Percentiles rank a stretch among this genome's conserved stretches.
Conservation (phyloP, 768 basidiomycete species). For the Kwoniella europaea region DNA sequence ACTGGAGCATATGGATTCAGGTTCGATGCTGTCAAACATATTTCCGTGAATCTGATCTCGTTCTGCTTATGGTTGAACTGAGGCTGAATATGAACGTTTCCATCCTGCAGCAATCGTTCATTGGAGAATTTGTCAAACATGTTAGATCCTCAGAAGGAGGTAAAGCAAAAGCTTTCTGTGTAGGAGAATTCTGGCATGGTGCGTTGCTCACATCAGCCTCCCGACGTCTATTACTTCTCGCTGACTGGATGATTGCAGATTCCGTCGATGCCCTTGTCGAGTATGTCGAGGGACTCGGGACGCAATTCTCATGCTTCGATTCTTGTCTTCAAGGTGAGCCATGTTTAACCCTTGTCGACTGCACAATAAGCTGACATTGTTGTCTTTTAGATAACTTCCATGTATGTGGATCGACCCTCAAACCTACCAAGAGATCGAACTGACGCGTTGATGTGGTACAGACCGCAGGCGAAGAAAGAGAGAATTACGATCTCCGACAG, state of each 20-base stretch:
- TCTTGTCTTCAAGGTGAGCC: slow-evolving; percentile 72
- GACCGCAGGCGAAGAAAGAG: slow-evolving; percentile 71
- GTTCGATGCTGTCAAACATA: slow-evolving; percentile 88
- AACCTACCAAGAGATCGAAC: too few species aligned
- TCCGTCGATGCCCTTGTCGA: slow-evolving; percentile 50
- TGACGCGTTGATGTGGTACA: slow-evolving; percentile 41
- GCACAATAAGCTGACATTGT: not conserved
- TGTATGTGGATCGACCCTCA: slow-evolving; percentile 6
- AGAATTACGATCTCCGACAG: slow-evolving; percentile 73
- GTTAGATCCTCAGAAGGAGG: slow-evolving; percentile 59
- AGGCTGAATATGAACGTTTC: not conserved
- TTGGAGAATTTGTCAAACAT: slow-evolving; percentile 60
- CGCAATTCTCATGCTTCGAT: slow-evolving; percentile 85
- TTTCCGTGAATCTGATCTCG: slow-evolving; percentile 34
- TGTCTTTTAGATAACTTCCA: slow-evolving; percentile 47
- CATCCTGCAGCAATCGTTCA: slow-evolving; percentile 59
- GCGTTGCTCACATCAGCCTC: slow-evolving; percentile 59
- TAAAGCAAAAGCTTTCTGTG: slow-evolving; percentile 65
- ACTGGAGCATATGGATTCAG: slow-evolving; percentile 70
- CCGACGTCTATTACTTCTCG: not conserved
- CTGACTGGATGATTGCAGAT: slow-evolving; percentile 23
- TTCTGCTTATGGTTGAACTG: not conserved
- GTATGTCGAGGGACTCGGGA: slow-evolving; percentile 55
- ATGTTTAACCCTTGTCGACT: not conserved
- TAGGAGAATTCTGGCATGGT: slow-evolving; percentile 83